Percentiles rank a stretch among this genome's conserved stretches.
Conservation (phyloP, 768 basidiomycete species). For the Mycena haematopus region DNA sequence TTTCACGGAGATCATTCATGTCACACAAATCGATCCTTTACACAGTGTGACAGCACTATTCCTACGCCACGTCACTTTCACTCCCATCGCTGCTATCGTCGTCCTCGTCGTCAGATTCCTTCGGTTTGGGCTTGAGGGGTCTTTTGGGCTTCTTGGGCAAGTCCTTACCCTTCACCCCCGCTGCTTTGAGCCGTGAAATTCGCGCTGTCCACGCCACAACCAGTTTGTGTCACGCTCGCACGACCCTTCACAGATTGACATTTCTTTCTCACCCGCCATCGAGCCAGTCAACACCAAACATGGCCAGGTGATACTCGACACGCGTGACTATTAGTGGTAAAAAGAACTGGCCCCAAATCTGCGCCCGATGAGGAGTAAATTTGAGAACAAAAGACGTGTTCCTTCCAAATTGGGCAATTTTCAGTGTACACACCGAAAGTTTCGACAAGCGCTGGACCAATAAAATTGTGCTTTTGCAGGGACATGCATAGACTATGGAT, state of each 20-base stretch:
- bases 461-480: not conserved
- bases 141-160: not conserved
- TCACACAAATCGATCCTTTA: not conserved
- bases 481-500: not conserved
- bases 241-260: not conserved
- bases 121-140: not conserved
- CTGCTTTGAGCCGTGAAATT: not conserved
- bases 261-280: not conserved
- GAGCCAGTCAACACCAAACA: not conserved
- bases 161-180: not conserved
- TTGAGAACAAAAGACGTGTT: not conserved
- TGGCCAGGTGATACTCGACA: not conserved
- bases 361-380: not conserved
- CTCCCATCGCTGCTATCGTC: not conserved
- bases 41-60: not conserved
- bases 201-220: not conserved
- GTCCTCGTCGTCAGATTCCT: not conserved
- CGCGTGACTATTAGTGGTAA: not conserved
- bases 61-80: not conserved
- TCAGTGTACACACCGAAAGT: not conserved
- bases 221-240: not conserved
- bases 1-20: no score
- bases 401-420: no score
- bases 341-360: not conserved
- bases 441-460: not conserved